Base-by-base conservation (phyloP, 2,329 filamentous ascomycete genomes). In the Aspergillus thermomutatus region DNA sequence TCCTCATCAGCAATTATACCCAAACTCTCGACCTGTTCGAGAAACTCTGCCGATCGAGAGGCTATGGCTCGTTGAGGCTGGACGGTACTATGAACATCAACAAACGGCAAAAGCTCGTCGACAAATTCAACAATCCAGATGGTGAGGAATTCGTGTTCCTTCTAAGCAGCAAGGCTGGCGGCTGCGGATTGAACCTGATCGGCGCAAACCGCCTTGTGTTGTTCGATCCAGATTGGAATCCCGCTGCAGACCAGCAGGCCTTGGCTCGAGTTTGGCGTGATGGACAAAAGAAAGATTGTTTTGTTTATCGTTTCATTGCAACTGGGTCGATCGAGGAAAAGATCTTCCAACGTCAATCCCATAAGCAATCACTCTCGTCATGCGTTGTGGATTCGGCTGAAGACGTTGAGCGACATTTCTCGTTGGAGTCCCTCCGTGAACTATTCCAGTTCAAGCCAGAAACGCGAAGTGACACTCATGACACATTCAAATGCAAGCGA, bases 321-420 rank as follows among this genome's bases (percentile, higher is more conserved):
- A 97, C 95, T 0, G 94, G 94, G 3, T 97, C 92, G 0, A 99
- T 99, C 60, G 94, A 99, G 71, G 94, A 99, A 75, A 99, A 99
- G 78, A 97, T 99, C 65, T 99, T 99, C 78, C 94, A 99, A 75
- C 88, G 95, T 9, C 94, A 99, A 71, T 96, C 91, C 0, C 95
- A 99, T 80, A 99, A 99, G 76, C 94, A 99, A 75, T 95, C 91
- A 7, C 80, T 99, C 1, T 97, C 93, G 0, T 96, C 91, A 0
- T 97, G 92, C 66, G 94, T 99, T 4, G 94, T 99, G 7, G 94
- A 99, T 74, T 92, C 90, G 2, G 93, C 91, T 1, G 93, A 99
- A 75, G 94, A 99, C 64, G 94, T 99, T 1, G 94, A 99, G 76
- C 87, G 94, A 3, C 94, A 99, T 75, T 99, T 99, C 76, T 93